Base-by-base conservation (phyloP, 108 stramenopile species). In the Skeletonema tropicum region DNA sequence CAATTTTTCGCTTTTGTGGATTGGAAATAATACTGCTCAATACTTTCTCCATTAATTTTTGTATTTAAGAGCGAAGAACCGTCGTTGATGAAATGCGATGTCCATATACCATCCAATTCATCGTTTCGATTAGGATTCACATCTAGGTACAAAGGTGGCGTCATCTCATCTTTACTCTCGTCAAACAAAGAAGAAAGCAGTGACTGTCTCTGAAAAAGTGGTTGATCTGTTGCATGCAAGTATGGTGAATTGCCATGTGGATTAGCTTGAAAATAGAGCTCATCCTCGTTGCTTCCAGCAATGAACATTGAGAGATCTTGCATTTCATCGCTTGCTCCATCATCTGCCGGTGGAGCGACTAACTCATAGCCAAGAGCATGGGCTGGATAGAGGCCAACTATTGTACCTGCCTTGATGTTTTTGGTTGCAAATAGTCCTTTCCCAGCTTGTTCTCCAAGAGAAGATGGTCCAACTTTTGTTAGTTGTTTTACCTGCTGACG, bases 51-150 rank as follows among this genome's bases (percentile, higher is more conserved):
- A n/a, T 68, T 60, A 33, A 70, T 67, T 11, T 39, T 38, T 15
- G 73, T 21, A 36, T 75, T 66, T 7, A 74, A 33, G 11, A 74
- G 57, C 15, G 65, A 66, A 29, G 85, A 82, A 15, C 85, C 83
- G 45, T 86, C 85, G 35, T 86, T 86, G 52, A 86, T 83, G 38
- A 60, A 76, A 60, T 86, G 85, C 35, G 77, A 68, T 32, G 79
- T 74, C 82, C 82, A 86, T 9, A 52, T 62, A 14, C 15, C 41
- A 38, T 68, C 72, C 15, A 68, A 35, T 29, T 74, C 64, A 11
- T 36, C 38, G n/a, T 71, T 42, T 29, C 78, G 68, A 45, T 80
- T 68, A 9, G 85, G 82, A 60, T 86, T 86, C 13, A 80, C 82
- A 77, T 86, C 83, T 31, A 86, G 35, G 35, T 78, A 83, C 19